phyloP scores from a whole-genome alignment of 306 rosid genomes.

The Vigna reflexopilosa region DNA sequence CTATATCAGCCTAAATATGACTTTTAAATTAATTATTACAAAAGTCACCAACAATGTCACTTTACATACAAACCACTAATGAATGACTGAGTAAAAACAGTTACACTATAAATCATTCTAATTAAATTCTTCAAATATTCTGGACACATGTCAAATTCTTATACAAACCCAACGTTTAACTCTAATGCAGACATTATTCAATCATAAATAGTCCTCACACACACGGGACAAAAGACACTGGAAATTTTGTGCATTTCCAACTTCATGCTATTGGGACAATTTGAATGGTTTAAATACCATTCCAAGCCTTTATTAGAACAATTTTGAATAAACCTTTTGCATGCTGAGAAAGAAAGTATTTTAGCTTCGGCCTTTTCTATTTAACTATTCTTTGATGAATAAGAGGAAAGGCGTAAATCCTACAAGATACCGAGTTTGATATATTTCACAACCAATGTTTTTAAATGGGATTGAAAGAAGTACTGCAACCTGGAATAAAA shows the following conservation, averaged over 20 bases:
- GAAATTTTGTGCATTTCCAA: neutral
- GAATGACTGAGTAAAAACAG: neutral
- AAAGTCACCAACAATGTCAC: neutral
- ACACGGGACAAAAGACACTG: neutral
- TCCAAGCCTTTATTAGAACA: too few species aligned
- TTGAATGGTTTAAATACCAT: neutral
- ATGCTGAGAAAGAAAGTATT: too few species aligned
- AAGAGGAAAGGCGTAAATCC: slow-evolving; percentile 5
- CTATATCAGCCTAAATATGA: neutral
- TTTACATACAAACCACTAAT: neutral
- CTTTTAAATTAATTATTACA: neutral
- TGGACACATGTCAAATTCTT: neutral
- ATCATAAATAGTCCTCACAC: neutral
- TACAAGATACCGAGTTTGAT: slow-evolving; percentile 18
- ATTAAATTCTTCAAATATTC: neutral
- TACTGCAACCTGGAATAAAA: slow-evolving; percentile 26
- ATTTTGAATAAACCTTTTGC: too few species aligned
- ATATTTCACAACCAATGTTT: slow-evolving; percentile 23
- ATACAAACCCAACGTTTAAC: slow-evolving; percentile 1
- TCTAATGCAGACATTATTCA: slow-evolving; percentile 11
- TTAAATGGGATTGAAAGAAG: slow-evolving; percentile 13
- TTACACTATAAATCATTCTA: neutral
- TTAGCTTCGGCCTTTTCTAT: neutral
- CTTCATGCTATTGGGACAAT: neutral
- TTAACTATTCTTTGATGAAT: slow-evolving; percentile 18